Base-by-base conservation (phyloP, 1,139 yeast genomes). In the Candida sanyaensis region DNA sequence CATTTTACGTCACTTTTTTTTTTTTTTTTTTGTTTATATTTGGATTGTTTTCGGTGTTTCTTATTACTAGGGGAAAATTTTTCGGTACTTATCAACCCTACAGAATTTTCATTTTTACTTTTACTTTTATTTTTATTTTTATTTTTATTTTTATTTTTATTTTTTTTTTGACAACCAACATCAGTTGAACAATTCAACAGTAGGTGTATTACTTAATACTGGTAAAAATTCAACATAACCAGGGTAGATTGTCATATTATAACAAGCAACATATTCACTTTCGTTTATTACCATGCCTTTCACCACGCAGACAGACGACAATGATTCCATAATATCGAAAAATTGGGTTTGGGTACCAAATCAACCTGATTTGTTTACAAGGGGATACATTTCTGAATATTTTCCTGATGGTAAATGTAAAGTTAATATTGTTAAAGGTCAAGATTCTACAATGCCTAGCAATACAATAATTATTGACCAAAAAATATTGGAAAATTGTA, bases 341-440 rank as follows among this genome's bases (percentile, higher is more conserved):
- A 54, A 54, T 41, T 54, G 57, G 57, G 57, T 54, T n/a, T 54
- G 57, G 57, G 37, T 54, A 21, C 88, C 95, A 2, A 91, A 88
- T 61, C 71, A 72, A n/a, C 73, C 71, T 39, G 70, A 75, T 29
- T 81, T 86, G 12, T 92, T 88, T 65, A 71, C 78, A 38, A 85
- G 84, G 58, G 98, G 93, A 1, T 80, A 80, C 58, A 75, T 91
- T 39, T 70, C 80, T 5, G 84, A 81, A 53, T 79, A 83, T 50
- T 57, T 77, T 5, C 75, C 73, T n/a, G 77, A 74, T 37, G 73
- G 77, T 21, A 71, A 69, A 47, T 73, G 83, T 48, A 76, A 75
- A 50, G 84, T 88, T 6, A 71, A 79, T 34, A 71, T 81, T 43
- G 71, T 73, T 13, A 80, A 79, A 49, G 82, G 80, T 13, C 66